Percentiles rank a stretch among this genome's conserved stretches.
Evolutionary conservation across 2,329 filamentous ascomycete genomes (phyloP).

Genomic region (Calcarisporium arbuscula): DNA sequence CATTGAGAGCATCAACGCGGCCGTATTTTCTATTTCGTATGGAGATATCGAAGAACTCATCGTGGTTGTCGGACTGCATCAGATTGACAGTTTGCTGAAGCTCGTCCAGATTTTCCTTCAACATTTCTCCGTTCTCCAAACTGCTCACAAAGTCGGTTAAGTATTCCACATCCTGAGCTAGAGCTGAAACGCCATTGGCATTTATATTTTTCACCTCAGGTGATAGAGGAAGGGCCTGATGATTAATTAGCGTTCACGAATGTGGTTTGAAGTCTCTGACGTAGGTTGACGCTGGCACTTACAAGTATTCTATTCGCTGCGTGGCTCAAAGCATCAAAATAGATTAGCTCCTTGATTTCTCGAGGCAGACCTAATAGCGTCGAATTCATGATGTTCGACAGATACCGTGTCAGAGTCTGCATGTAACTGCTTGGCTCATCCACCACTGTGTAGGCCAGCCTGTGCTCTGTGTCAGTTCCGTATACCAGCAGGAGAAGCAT

Average conservation of each 20-base stretch:
- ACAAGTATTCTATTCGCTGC: conserved; percentile 80
- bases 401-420: conserved; percentile 85
- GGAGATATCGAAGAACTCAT: conserved; percentile 92
- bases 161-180: conserved; percentile 78
- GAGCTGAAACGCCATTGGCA: conserved; percentile 71
- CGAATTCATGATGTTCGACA: conserved; percentile 94
- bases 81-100: conserved; percentile 86
- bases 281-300: conserved; percentile 16
- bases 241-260: conserved; percentile 11
- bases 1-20: conserved; percentile 85
- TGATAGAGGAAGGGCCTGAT: conserved; percentile 68
- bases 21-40: conserved; percentile 90
- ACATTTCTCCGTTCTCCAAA: conserved; percentile 76
- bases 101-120: conserved; percentile 86
- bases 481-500: not conserved
- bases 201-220: conserved; percentile 80
- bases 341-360: conserved; percentile 95
- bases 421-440: conserved; percentile 86
- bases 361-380: conserved; percentile 88
- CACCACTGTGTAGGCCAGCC: conserved; percentile 50
- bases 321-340: conserved; percentile 92
- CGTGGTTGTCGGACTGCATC: conserved; percentile 82
- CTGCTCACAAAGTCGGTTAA: conserved; percentile 80
- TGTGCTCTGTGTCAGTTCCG: conserved; percentile 18
- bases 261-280: too few species aligned